Evolutionary conservation across 495 filamentous ascomycete genomes (phyloP).

Genomic region (Penicillium silybi): DNA sequence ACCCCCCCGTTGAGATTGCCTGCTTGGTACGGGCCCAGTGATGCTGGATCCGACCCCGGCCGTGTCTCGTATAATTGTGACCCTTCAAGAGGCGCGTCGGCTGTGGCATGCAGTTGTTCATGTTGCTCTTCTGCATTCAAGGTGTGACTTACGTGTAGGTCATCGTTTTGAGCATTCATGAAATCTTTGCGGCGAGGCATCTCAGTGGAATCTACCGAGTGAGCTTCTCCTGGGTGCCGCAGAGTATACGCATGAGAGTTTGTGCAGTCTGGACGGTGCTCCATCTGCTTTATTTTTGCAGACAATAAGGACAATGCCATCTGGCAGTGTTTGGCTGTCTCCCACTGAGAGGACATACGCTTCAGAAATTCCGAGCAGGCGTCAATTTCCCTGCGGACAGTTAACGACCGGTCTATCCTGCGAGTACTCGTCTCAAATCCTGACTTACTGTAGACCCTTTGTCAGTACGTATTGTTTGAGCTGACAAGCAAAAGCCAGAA

Average conservation of each 20-base stretch:
- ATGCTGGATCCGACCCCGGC: neutral
- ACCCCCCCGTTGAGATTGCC: neutral
- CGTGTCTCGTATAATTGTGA: neutral
- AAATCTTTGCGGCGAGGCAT: neutral
- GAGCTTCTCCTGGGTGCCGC: neutral
- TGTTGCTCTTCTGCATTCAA: neutral
- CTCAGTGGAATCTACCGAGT: neutral
- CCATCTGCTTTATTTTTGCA: slow-evolving; percentile 20
- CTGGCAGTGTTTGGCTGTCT: slow-evolving; percentile 39
- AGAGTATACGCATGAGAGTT: slow-evolving; percentile 14
- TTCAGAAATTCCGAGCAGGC: slow-evolving; percentile 27
- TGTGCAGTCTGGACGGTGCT: neutral
- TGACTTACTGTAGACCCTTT: slow-evolving; percentile 34
- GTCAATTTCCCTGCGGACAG: slow-evolving; percentile 27
- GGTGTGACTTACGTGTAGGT: too few species aligned
- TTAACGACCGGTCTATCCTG: slow-evolving; percentile 1
- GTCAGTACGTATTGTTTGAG: slow-evolving; percentile 33
- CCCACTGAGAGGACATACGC: slow-evolving; percentile 39
- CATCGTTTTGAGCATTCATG: neutral
- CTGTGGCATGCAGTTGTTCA: too few species aligned
- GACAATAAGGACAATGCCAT: slow-evolving; percentile 29
- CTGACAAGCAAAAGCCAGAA: slow-evolving; percentile 41
- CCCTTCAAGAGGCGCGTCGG: neutral
- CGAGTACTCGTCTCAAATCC: neutral
- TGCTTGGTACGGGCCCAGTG: neutral